Base-by-base conservation (phyloP, 2,329 filamentous ascomycete genomes). In the Aspergillus sp. region DNA sequence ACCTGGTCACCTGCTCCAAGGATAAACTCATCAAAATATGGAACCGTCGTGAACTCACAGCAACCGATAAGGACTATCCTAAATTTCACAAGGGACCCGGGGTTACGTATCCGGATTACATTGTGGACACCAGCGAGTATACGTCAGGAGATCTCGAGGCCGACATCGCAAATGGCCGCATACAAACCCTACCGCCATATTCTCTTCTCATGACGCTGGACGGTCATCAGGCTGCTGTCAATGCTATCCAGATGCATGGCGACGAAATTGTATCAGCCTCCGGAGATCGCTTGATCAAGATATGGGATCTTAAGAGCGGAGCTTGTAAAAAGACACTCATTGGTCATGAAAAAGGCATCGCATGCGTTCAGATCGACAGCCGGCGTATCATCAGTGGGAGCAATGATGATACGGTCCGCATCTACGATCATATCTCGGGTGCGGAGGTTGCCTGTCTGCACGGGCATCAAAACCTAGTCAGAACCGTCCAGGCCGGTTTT, bases 1-100 rank as follows among this genome's bases (percentile, higher is more conserved):
- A 94, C 53, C 77, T 98, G 3, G 89, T 97, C 10, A 98, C 93
- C 0, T 97, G 93, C 61, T 97, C 91, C 43, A 98, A 98, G 66
- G 93, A 98, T 68, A 94, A 90, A 67, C 86, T 86, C 0, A 95
- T 98, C 75, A 96, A 96, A 68, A 84, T 98, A 15, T 98, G 95
- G 80, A 97, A 91, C 65, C 83, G 93, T 4, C 78, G 74, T 15
- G 75, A 82, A 15, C 72, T 95, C n/a, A 72, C 64, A 41, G 68
- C 69, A 3, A 63, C 66, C 23, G 70, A 75, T 53, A 62, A 69
- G 20, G 63, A 75, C 47, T 75, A 75, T 55, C 71, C 75, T 22
- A 49, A 66, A 53, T 46, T 77, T 60, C 51, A 66, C 58, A 54
- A 68, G 33, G 64, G 71, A 38, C 64, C 68, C 7, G 67, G 66